Evolutionary conservation across 129 eudicot genomes (phyloP).

Genomic region (Ambrosia artemisiifolia): DNA sequence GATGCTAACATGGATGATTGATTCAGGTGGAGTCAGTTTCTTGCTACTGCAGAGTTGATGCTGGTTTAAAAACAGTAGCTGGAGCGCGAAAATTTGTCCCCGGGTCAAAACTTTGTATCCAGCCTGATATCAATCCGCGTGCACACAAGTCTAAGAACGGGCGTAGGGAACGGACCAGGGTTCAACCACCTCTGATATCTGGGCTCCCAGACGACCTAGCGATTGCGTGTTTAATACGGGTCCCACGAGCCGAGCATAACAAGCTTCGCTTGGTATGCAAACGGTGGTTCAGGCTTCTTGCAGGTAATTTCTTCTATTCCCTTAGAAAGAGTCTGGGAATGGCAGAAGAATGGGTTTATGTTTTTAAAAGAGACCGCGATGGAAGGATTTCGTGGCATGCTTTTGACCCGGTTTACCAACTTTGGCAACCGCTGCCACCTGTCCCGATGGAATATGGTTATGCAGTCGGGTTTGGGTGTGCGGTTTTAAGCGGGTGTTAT

Average conservation of each 20-base stretch:
- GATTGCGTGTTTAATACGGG: constrained; percentile 87
- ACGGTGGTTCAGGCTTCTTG: constrained; percentile 76
- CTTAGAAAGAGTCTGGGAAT: constrained; percentile 73
- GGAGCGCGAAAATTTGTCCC: constrained; percentile 97
- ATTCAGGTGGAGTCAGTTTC: constrained; percentile 97
- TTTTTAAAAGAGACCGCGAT: constrained; percentile 87
- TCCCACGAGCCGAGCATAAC: constrained; percentile 84
- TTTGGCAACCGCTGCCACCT: constrained; percentile 99
- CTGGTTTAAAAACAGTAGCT: constrained; percentile 92
- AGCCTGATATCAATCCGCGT: constrained; percentile 90
- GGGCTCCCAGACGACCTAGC: constrained; percentile 98
- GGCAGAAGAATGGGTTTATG: constrained; percentile 97
- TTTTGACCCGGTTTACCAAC: constrained; percentile 85
- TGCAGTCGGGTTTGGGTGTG: constrained; percentile 95
- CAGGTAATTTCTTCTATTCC: constrained; percentile 76
- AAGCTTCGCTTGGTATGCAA: constrained; percentile 89
- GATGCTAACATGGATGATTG: constrained; percentile 17
- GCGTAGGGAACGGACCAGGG: constrained; percentile 72
- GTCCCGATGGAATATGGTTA: constrained; percentile 81
- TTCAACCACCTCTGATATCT: constrained; percentile 87
- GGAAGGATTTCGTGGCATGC: constrained; percentile 98
- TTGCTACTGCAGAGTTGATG: constrained; percentile 95
- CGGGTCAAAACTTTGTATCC: constrained; percentile 95
- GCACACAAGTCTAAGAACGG: constrained; percentile 83
- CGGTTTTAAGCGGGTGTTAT: constrained; percentile 96